Base-by-base conservation (phyloP, 257 asterid genomes). In the Leonotis leonurus region DNA sequence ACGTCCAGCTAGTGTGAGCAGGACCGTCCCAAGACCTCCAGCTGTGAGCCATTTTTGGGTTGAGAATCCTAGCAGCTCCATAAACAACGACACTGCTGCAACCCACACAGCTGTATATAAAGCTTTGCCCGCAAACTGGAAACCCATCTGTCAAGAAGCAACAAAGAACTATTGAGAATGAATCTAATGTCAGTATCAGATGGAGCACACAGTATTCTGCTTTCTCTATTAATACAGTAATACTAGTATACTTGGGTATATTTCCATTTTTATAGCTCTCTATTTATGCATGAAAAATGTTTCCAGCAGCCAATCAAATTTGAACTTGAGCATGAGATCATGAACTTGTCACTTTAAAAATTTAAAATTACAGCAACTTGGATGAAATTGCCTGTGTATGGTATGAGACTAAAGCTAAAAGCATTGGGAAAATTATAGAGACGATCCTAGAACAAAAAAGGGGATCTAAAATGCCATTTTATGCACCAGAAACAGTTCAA, bases 1-100 rank as follows among this genome's bases (percentile, higher is more conserved):
- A 24, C 99, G 97, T 43, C 99, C 97, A 69, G 97, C 99, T 70
- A 93, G 96, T n/a, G 99, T 93, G 65, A 93, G 88, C 82, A 93
- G 73, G 51, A 93, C 97, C 7, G 99, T 93, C 69, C 97, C 99
- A 60, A 93, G 99, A 51, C 99, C 96, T 62, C 99, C 99, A 2
- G 97, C 99, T 5, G 99, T 89, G 68, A 93, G 88, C 99, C 95
- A 89, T 73, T 67, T 93, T 75, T 93, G 96, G 52, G 99, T 87
- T 60, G 99, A 93, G 75, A 93, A 93, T 56, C 99, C 99, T 69
- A 93, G 79, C 83, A 93, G 74, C 81, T 93, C 99, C 96, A 93
- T 93, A 70, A 93, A 93, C 75, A 93, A 82, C 53, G 97, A 87
- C 58, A 82, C 74, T 13, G 99, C 96, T 55, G 99, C 97, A 48